Conservation (phyloP, 805 yeast genomes). For the Saturnispora ahearnii region DNA sequence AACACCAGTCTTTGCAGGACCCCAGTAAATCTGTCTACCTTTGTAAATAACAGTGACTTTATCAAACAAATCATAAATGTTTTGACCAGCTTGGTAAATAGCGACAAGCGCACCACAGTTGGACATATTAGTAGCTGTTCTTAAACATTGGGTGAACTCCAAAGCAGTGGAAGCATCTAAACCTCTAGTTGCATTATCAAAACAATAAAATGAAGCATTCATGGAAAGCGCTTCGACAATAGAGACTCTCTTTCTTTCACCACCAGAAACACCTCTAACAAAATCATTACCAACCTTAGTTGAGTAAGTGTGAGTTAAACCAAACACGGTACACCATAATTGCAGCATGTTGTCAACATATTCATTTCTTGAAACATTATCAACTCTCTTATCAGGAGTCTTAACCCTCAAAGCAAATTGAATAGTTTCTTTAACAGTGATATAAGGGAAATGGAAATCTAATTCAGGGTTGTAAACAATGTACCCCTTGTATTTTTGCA, state of each 20-base stretch:
- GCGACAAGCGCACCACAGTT: constrained; percentile 53
- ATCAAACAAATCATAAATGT: constrained; percentile 52
- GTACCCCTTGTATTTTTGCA: constrained; percentile 45
- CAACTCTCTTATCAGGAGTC: constrained; percentile 46
- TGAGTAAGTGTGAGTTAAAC: constrained; percentile 48
- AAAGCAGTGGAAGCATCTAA: constrained; percentile 62
- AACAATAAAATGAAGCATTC: constrained; percentile 48
- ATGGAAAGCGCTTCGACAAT: constrained; percentile 53
- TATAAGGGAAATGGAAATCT: constrained; percentile 68
- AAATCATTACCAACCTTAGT: constrained; percentile 61
- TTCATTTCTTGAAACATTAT: constrained; percentile 32
- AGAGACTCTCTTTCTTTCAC: constrained; percentile 64
- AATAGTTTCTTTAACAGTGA: constrained; percentile 67
- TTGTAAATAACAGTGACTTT: constrained; percentile 50
- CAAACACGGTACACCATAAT: constrained; percentile 47
- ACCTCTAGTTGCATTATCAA: constrained; percentile 67
- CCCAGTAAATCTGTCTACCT: constrained; percentile 55
- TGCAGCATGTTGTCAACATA: constrained; percentile 37
- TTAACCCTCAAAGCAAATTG: constrained; percentile 61
- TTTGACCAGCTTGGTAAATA: constrained; percentile 61
- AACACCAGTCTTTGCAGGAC: constrained; percentile 45
- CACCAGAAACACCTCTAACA: constrained; percentile 62
- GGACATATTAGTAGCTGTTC: constrained; percentile 50
- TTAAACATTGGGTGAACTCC: constrained; percentile 52
- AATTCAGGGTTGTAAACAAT: constrained; percentile 51